phyloP scores from a whole-genome alignment of 2,329 filamentous ascomycete species.

The Arthroderma sp. region DNA sequence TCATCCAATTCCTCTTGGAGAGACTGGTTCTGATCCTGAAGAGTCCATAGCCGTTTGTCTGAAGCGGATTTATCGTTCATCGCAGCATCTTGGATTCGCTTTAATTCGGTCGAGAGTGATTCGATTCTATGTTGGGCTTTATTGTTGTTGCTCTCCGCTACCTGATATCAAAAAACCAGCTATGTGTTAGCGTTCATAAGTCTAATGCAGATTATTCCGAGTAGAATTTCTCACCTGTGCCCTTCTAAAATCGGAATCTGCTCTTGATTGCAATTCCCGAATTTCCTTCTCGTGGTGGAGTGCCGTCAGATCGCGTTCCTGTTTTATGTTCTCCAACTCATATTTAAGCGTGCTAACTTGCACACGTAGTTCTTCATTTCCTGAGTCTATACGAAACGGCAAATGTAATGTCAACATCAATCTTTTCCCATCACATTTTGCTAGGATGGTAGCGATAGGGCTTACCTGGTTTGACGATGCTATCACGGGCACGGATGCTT shows the following conservation, averaged over 20 bases:
- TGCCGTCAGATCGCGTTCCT: constrained; percentile 69
- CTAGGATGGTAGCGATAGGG: constrained; percentile 5
- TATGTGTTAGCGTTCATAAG: constrained; percentile 1
- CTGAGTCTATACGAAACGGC: constrained; percentile 19
- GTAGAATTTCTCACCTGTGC: constrained; percentile 33
- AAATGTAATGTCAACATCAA: background rate
- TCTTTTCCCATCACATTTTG: background rate
- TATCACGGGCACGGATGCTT: constrained; percentile 22
- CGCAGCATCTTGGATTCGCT: constrained; percentile 40
- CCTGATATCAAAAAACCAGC: constrained; percentile 16
- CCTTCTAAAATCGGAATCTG: constrained; percentile 73
- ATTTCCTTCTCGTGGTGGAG: constrained; percentile 74
- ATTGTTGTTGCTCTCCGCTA: constrained; percentile 40
- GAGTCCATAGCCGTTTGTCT: constrained; percentile 41
- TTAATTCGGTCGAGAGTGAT: constrained; percentile 39
- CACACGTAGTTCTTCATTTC: constrained; percentile 70
- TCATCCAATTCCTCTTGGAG: constrained; percentile 76
- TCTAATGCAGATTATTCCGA: background rate
- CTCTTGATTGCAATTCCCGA: constrained; percentile 62
- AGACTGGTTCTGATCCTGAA: constrained; percentile 57
- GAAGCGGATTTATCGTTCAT: constrained; percentile 43
- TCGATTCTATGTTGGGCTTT: constrained; percentile 44
- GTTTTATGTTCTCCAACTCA: constrained; percentile 71
- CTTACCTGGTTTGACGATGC: constrained; percentile 25
- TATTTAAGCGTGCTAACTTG: constrained; percentile 82